Evolutionary conservation across 257 asterid species (phyloP), one percentile per base, ranked within the genome.

Genomic region (Gentiana straminea): DNA sequence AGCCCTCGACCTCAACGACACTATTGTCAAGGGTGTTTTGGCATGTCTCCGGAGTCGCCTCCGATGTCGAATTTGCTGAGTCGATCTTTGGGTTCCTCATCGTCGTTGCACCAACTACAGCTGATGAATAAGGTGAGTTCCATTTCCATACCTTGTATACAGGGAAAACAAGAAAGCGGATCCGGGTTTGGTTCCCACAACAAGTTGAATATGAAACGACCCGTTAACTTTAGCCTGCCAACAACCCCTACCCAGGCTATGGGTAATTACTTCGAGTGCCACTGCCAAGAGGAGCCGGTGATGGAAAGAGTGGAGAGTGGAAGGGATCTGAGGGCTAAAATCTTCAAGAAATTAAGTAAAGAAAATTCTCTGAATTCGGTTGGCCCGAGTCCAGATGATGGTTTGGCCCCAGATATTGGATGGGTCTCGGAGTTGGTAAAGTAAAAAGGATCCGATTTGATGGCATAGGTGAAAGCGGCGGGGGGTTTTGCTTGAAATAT

Each of bases 401-500:
- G 56, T 4, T 34, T 62, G 1, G 69, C 70, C 41, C 86, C 93
- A 50, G 87, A 82, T 48, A 79, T 88, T 0, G 95, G 76, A 4
- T 82, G 97, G 97, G 83, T 88, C 1, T 64, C 86, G 61, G 94
- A 88, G 35, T 72, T 84, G 54, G 41, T 88, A 1, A 66, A 75
- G 54, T 84, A 65, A 68, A 44, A 44, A 15, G 24, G 24, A 24
- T 24, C 24, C 24, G 24, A 24, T 24, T 24, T 24, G 24, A 24
- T 24, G 24, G 24, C 24, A 24, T 24, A 24, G 24, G 24, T 24
- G 24, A 24, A 24, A 24, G 24, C 24, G 24, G 1, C 24, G 24
- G 24, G 24, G 24, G 24, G 24, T 0, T 24, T 24, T 24, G 1
- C 24, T 24, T 1, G 24, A 24, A 24, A 24, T 24, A 24, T 24